phyloP scores from a whole-genome alignment of 805 yeast genomes.

The Osmozyma mogii region DNA sequence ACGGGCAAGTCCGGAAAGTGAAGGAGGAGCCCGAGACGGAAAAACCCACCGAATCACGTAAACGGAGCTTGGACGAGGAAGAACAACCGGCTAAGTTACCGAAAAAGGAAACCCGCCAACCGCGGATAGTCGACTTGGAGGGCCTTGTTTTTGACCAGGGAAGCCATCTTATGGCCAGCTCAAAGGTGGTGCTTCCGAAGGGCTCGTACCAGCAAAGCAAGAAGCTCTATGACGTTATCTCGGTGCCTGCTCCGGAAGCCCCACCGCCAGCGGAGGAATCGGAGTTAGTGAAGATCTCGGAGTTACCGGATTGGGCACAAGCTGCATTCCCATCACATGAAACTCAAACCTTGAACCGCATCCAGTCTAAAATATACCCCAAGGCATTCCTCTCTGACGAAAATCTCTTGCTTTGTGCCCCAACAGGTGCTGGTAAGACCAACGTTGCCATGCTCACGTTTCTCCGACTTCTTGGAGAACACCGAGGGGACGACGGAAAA shows the following conservation, averaged over 20 bases:
- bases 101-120: slow-evolving; percentile 21
- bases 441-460: slow-evolving; percentile 88
- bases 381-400: slow-evolving; percentile 64
- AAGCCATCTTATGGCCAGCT: slow-evolving; percentile 54
- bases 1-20: no score
- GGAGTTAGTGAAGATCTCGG: slow-evolving; percentile 46
- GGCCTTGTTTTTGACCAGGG: slow-evolving; percentile 66
- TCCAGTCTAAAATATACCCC: slow-evolving; percentile 79
- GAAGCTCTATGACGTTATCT: slow-evolving; percentile 77
- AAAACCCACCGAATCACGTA: slow-evolving; percentile 4
- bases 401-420: slow-evolving; percentile 85
- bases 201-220: slow-evolving; percentile 76
- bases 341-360: slow-evolving; percentile 61
- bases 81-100: slow-evolving; percentile 3
- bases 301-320: slow-evolving; percentile 78
- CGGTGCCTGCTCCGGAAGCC: slow-evolving; percentile 74
- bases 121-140: slow-evolving; percentile 56
- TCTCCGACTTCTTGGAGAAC: slow-evolving; percentile 51
- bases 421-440: slow-evolving; percentile 98
- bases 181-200: slow-evolving; percentile 67
- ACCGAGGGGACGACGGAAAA: slow-evolving; percentile 41
- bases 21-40: no score
- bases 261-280: slow-evolving; percentile 30
- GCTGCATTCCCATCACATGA: slow-evolving; percentile 63
- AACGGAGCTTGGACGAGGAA: slow-evolving; percentile 2